Conservation (phyloP, 2,329 filamentous ascomycete genomes). For the Pestalotiopsis sp. region DNA sequence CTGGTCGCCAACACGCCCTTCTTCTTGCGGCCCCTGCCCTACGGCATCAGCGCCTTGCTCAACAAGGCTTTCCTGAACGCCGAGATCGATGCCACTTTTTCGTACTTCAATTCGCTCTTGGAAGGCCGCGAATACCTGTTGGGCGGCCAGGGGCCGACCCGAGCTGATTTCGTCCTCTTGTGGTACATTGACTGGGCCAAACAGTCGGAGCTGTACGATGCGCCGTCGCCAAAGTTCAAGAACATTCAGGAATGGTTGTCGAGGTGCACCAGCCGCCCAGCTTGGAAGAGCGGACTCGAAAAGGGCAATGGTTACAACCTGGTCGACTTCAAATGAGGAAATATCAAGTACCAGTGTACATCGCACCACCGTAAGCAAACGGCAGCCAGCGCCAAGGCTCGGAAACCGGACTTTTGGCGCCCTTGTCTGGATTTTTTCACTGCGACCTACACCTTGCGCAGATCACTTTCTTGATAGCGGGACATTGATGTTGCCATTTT, state of each 20-base stretch:
- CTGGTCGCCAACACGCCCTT: slow-evolving; percentile 17
- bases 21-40: slow-evolving; percentile 15
- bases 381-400: not conserved
- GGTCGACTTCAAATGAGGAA: not conserved
- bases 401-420: not conserved
- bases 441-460: not conserved
- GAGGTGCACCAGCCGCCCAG: slow-evolving; percentile 18
- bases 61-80: slow-evolving; percentile 19
- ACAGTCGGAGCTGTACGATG: slow-evolving; percentile 17
- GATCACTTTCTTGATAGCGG: not conserved
- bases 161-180: slow-evolving; percentile 19
- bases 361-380: not conserved
- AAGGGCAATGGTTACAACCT: slow-evolving; percentile 24
- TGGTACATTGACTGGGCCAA: slow-evolving; percentile 21
- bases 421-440: not conserved
- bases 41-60: slow-evolving; percentile 10
- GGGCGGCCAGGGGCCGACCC: slow-evolving; percentile 20
- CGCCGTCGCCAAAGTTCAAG: slow-evolving; percentile 15
- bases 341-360: not conserved
- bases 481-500: not conserved
- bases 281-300: slow-evolving; percentile 24
- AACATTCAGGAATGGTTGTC: slow-evolving; percentile 16
- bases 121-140: slow-evolving; percentile 19
- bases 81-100: slow-evolving; percentile 17
- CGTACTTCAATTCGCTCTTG: slow-evolving; percentile 16